Base-by-base conservation (phyloP, 139 green algal genomes). In the Tetradesmus obliquus region DNA sequence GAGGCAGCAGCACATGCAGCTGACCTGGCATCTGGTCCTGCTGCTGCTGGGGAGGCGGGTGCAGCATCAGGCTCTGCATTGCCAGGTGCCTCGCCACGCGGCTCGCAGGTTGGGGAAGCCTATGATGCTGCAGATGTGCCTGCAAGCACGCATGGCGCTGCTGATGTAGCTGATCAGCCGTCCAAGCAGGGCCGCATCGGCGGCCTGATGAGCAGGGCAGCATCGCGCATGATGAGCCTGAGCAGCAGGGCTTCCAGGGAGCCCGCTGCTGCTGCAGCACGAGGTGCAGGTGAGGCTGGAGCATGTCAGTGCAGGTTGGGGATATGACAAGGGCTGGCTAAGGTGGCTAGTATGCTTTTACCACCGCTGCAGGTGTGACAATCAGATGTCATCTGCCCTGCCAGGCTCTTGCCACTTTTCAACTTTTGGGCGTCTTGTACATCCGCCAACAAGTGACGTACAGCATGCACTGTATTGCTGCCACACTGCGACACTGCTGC, bases 141-240 rank as follows among this genome's bases (percentile, higher is more conserved):
- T 1, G 8, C 22, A 9, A 74, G 55, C 55, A 9, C 10, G 5
- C 9, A 71, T 57, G 69, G 45, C 54, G 51, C 17, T 20, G 45
- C 62, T 45, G 85, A 89, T 89, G 85, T 57, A 3, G 51, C 8
- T 45, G 86, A 90, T 24, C 86, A 90, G 86, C 86, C 69, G 22
- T 22, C 69, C 19, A 90, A 90, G 71, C 69, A 53, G 15, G 51
- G 71, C 8, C 55, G 71, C 8, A 45, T 84, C 1, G 53, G 32
- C 22, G 51, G 86, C 53, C 51, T 90, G 8, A 79, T 84, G 51
- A 84, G 53, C 86, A 69, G 71, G 12, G 66, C 66, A 76, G 66
- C 66, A 5, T 76, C 66, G 5, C 10, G 66, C 9, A 55, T 90
- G 10, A 60, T 83, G 15, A 15, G 5, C 53, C 55, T 83, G n/a